Evolutionary conservation across 345 rosid genomes (phyloP).

Genomic region (Viola odorata): DNA sequence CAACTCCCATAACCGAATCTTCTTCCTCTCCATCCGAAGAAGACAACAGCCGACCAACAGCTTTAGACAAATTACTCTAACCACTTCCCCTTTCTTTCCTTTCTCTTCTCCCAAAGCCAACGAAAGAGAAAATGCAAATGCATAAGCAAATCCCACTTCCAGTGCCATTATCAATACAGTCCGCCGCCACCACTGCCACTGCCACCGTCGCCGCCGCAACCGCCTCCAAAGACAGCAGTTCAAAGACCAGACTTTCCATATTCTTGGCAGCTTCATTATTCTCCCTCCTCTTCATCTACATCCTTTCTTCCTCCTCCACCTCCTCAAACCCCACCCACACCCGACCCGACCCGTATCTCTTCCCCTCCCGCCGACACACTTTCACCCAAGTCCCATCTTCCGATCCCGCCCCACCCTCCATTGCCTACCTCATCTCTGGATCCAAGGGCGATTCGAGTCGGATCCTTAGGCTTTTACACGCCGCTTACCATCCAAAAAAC

Average conservation of each 20-base stretch:
- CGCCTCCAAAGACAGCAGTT: constrained; percentile 30
- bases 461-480: constrained; percentile 70
- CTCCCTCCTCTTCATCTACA: constrained; percentile 61
- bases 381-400: constrained; percentile 36
- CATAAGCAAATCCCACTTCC: constrained; percentile 17
- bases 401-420: constrained; percentile 61
- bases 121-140: constrained; percentile 10
- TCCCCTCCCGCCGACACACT: constrained; percentile 46
- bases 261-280: constrained; percentile 51
- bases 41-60: too few species aligned
- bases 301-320: constrained; percentile 27
- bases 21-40: too few species aligned
- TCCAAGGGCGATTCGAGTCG: constrained; percentile 60
- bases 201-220: constrained; percentile 6
- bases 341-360: constrained; percentile 65
- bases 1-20: too few species aligned
- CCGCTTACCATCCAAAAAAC: constrained; percentile 78
- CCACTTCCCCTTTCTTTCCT: too few species aligned
- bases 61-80: too few species aligned
- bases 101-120: too few species aligned
- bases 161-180: not conserved
- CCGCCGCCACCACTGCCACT: constrained; percentile 15
- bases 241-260: constrained; percentile 44
- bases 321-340: constrained; percentile 15
- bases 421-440: constrained; percentile 73